Percentiles rank a stretch among this genome's conserved stretches.
Conservation (phyloP, 306 rosid genomes). For the Vigna unguiculata region DNA sequence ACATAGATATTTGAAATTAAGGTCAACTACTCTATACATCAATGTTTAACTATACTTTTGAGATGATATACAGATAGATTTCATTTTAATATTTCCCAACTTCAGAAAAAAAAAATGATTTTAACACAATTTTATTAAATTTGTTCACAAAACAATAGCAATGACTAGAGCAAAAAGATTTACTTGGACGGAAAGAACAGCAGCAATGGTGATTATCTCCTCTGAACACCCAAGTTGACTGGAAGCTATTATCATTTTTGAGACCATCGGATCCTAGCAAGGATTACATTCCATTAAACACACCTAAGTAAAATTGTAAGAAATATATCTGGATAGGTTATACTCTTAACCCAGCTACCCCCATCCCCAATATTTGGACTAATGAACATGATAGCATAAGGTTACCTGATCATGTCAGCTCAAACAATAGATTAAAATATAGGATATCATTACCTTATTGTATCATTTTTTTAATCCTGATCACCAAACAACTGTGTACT, state of each 20-base stretch:
- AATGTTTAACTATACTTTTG: constrained; percentile 25
- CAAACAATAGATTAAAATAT: not conserved
- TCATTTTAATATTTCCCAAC: constrained; percentile 27
- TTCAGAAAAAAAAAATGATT: constrained; percentile 26
- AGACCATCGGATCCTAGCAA: constrained; percentile 91
- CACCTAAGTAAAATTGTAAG: constrained; percentile 18
- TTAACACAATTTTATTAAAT: not conserved
- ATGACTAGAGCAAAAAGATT: constrained; percentile 40
- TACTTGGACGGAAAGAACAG: constrained; percentile 90
- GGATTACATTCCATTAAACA: constrained; percentile 14
- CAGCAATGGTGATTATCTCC: constrained; percentile 91
- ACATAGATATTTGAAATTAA: constrained; percentile 45
- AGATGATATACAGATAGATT: constrained; percentile 8
- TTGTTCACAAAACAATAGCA: constrained; percentile 3
- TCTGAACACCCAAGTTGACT: constrained; percentile 86
- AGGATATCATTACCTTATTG: not conserved
- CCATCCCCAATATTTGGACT: not conserved
- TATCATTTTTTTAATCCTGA: not conserved
- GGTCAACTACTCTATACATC: constrained; percentile 35
- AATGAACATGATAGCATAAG: constrained; percentile 1
- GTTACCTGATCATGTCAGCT: not conserved
- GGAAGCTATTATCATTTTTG: constrained; percentile 91
- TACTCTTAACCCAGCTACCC: not conserved
- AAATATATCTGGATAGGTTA: constrained; percentile 21
- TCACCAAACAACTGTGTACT: not conserved